Conservation (phyloP, 305 asterid species). For the Fraxinus dipetala region DNA sequence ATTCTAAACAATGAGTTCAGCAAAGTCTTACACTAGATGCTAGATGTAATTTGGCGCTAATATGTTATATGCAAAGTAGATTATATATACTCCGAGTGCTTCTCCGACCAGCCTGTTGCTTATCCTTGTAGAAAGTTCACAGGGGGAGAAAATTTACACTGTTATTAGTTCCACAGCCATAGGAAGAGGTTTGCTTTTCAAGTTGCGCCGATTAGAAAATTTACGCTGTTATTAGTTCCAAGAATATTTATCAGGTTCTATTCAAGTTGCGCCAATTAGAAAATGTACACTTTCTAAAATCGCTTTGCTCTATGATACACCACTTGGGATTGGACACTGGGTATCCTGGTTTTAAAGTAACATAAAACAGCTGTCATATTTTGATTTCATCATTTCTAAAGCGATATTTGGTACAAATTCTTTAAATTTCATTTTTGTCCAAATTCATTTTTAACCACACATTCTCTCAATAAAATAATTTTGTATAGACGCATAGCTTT, state of each 20-base stretch:
- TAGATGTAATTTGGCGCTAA: background rate
- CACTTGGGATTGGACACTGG: background rate
- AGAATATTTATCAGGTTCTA: background rate
- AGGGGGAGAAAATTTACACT: background rate
- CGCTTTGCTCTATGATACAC: background rate
- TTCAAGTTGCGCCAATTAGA: background rate
- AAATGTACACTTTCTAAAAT: background rate
- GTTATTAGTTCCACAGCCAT: background rate
- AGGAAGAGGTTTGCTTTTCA: background rate
- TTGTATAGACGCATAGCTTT: background rate
- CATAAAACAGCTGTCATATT: background rate
- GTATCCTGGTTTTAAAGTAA: background rate
- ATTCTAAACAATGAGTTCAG: background rate
- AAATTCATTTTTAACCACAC: background rate
- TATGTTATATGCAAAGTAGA: background rate
- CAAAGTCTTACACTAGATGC: background rate
- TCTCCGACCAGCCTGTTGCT: background rate
- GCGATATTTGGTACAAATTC: background rate
- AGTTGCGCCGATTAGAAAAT: background rate
- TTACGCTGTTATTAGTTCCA: background rate
- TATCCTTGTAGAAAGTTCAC: background rate
- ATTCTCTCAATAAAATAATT: background rate
- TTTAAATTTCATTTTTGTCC: background rate
- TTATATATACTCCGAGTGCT: background rate
- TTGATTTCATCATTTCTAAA: constrained; percentile 1